Conservation (phyloP, 2,329 filamentous ascomycete species). For the Penicillium sp. region DNA sequence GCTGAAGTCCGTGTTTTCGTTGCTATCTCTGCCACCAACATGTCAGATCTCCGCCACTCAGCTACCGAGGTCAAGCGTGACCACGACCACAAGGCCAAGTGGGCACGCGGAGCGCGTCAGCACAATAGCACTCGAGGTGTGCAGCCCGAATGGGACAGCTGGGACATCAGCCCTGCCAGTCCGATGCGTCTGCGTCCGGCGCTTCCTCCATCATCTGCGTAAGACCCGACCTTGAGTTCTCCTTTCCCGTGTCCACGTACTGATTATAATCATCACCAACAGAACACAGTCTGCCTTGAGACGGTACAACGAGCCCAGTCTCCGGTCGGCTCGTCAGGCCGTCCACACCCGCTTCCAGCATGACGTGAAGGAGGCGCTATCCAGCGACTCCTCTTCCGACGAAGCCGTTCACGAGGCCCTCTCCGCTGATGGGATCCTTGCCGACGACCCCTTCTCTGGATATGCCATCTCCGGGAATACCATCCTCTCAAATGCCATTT, state of each 20-base stretch:
- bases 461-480: conserved; percentile 55
- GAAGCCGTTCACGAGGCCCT: conserved; percentile 33
- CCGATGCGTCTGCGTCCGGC: conserved; percentile 4
- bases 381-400: conserved; percentile 29
- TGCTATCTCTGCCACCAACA: neutral
- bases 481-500: conserved; percentile 54
- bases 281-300: conserved; percentile 2
- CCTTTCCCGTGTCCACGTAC: conserved; percentile 17
- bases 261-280: neutral
- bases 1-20: neutral
- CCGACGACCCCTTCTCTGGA: conserved; percentile 48
- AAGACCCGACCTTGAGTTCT: neutral
- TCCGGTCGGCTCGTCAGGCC: conserved; percentile 18
- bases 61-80: conserved; percentile 46
- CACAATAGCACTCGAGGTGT: neutral
- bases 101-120: conserved; percentile 32
- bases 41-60: conserved; percentile 50
- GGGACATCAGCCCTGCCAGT: neutral
- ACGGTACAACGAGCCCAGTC: conserved; percentile 15
- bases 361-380: conserved; percentile 32
- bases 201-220: conserved; percentile 1
- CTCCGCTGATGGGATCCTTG: conserved; percentile 43
- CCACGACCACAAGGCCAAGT: conserved; percentile 39
- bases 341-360: conserved; percentile 25
- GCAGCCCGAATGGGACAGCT: neutral